phyloP scores from a whole-genome alignment of 1,139 yeast genomes.

The Pichia sp. region DNA sequence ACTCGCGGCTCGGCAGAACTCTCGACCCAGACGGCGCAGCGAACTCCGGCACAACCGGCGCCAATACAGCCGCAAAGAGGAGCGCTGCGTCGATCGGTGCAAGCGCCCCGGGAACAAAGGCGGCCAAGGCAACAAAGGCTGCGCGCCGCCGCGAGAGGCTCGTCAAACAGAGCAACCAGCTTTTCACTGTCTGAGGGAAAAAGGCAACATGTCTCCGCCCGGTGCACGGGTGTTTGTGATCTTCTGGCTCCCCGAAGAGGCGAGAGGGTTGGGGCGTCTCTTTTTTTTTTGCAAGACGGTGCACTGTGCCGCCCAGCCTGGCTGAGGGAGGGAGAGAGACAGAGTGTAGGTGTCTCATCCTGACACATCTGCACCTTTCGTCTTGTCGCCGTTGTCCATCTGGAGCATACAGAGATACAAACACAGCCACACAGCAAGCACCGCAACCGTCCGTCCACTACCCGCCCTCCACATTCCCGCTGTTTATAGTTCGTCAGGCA shows the following conservation, averaged over 20 bases:
- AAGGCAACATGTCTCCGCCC: background rate
- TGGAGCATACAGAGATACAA: no score
- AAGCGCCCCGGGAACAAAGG: no score
- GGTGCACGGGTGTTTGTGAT: background rate
- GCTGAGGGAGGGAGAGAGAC: background rate
- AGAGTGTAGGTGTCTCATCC: no score
- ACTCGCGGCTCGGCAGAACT: background rate
- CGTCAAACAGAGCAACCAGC: conserved; percentile 2
- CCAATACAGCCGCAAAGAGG: no score
- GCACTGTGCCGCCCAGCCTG: background rate
- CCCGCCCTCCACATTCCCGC: background rate
- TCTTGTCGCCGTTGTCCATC: no score
- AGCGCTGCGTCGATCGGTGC: no score
- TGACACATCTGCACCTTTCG: no score
- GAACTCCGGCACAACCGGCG: no score
- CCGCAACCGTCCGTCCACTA: background rate
- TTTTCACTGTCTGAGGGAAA: background rate
- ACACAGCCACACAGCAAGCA: background rate
- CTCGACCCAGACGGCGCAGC: background rate
- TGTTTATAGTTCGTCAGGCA: background rate
- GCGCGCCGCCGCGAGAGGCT: no score
- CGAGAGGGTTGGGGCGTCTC: background rate
- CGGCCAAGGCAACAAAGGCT: no score
- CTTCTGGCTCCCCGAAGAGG: no score
- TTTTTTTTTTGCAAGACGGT: background rate